Base-by-base conservation (phyloP, 257 asterid genomes). In the Penstemon newberryi region DNA sequence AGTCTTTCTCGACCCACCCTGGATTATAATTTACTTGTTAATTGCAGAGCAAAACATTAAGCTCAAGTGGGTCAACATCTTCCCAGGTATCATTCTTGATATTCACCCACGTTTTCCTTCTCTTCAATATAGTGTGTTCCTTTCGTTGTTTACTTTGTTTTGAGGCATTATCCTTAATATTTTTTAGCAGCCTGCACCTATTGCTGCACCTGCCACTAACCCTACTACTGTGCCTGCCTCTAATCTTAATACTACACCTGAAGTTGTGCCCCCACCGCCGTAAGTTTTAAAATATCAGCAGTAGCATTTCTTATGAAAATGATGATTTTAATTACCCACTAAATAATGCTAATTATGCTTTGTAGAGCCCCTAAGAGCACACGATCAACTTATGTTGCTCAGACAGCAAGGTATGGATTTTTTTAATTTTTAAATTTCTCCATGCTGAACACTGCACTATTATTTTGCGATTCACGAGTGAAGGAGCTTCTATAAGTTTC, bases 11-110 rank as follows among this genome's bases (percentile, higher is more conserved):
- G 18, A 15, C 18, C 18, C 18, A 72, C 57, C 56, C 36, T 18
- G 25, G 42, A 41, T 58, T 68, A 18, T 69, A 56, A n/a, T 51
- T 53, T 15, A 44, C 71, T 45, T 74, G 74, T 39, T 70, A 61
- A 39, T 7, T 70, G 67, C 80, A 92, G 98, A 81, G 87, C 73
- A 89, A 92, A 80, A 74, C 77, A 61, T 65, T 56, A 69, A 69
- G 82, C 43, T 74, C 95, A 62, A 77, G 86, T 78, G 89, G 87
- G 60, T 80, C 94, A 25, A 73, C 93, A 18, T 73, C 90, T 50
- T 77, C 85, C 53, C 96, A 84, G 92, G 96, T 92, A 69, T 39
- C 54, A 65, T 47, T 61, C 25, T 55, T 5, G 53, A 64, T 49
- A 59, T 62, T 62, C n/a, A 61, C 8, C 47, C 7, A 59, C 33